These are phyloP conservation scores for Glycyrrhiza uralensis DNA, from an alignment of 306 rosid species.

Conservation along the genomic window DNA sequence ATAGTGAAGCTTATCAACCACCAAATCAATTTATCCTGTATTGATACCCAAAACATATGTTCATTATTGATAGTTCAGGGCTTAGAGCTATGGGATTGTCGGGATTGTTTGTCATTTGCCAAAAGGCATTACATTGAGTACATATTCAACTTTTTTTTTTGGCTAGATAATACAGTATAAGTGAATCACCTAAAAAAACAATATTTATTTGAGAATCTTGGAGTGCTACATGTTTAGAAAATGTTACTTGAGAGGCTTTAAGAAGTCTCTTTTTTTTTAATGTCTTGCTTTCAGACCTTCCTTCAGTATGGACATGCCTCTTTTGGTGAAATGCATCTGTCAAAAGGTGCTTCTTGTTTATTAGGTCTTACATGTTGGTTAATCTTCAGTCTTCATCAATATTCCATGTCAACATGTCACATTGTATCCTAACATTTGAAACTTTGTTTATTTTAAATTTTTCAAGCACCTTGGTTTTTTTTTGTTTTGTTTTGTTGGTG, in stretches of 20 bases:
- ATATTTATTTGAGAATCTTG: background rate
- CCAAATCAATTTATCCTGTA: background rate
- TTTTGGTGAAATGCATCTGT: background rate
- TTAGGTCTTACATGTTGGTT: background rate
- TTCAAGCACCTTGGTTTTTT: background rate
- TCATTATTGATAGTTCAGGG: background rate
- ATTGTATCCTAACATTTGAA: background rate
- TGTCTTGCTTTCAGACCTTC: background rate
- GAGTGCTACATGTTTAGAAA: background rate
- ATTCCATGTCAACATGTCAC: background rate
- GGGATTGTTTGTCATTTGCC: background rate
- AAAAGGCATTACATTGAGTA: background rate
- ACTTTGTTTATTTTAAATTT: background rate
- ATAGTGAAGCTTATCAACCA: background rate
- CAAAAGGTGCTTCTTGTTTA: background rate
- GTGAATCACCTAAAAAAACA: background rate
- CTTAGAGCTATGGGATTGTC: background rate
- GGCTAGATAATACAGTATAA: constrained; percentile 6
- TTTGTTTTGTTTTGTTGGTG: background rate
- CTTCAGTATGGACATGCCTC: background rate
- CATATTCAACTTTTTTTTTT: background rate
- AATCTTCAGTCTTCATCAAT: background rate
- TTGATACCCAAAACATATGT: background rate
- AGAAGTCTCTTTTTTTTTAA: constrained; percentile 4
- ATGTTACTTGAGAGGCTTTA: constrained; percentile 7